phyloP scores from a whole-genome alignment of 148 eudicot genomes.

The Cornus suecica region DNA sequence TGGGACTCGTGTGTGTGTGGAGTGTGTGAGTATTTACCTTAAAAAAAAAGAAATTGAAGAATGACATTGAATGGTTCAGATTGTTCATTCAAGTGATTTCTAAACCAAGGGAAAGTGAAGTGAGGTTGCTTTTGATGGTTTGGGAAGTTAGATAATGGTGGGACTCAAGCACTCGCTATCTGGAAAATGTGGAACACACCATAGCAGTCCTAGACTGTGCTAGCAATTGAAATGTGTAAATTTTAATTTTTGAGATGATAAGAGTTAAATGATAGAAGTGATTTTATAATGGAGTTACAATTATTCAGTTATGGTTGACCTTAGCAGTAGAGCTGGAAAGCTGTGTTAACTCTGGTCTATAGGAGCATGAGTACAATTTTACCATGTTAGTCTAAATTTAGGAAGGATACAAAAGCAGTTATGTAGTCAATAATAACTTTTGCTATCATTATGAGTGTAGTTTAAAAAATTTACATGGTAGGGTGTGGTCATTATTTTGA shows the following conservation, averaged over 20 bases:
- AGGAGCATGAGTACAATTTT: background rate
- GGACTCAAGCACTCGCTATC: background rate
- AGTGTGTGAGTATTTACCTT: too few species aligned
- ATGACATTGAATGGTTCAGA: background rate
- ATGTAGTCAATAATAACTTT: too few species aligned
- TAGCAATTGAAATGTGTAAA: background rate
- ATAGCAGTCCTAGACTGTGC: background rate
- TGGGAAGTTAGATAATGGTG: background rate
- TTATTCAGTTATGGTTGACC: background rate
- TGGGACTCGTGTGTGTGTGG: too few species aligned
- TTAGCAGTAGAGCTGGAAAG: background rate
- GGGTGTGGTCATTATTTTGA: too few species aligned
- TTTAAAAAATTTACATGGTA: too few species aligned
- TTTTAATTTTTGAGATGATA: too few species aligned
- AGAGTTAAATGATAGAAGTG: background rate
- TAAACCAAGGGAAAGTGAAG: background rate
- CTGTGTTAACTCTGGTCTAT: background rate
- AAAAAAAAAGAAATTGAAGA: too few species aligned
- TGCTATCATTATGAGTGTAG: too few species aligned
- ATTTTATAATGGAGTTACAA: background rate
- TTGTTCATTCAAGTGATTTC: background rate
- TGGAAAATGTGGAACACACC: background rate
- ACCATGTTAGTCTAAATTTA: background rate
- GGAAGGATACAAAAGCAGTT: background rate
- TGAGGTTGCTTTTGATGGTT: background rate